Conservation (phyloP, 1,284 basidiomycete genomes). For the Ceratobasidium sp. region DNA sequence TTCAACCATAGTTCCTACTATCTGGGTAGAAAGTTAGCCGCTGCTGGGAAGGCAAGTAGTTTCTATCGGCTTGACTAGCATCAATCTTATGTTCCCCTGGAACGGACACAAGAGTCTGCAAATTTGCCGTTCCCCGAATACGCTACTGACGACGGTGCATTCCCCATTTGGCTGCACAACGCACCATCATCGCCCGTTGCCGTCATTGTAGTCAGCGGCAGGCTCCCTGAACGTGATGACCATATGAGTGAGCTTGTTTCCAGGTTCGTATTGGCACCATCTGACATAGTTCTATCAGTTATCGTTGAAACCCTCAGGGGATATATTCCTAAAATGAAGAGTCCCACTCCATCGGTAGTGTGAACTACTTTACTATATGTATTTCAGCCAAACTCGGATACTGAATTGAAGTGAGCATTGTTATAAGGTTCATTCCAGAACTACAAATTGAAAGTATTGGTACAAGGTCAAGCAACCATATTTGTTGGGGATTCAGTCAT, state of each 20-base stretch:
- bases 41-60: slow-evolving; percentile 41
- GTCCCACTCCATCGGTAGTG: too few species aligned
- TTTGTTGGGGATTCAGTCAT: not conserved
- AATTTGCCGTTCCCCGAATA: slow-evolving; percentile 46
- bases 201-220: slow-evolving; percentile 57
- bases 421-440: slow-evolving; percentile 34
- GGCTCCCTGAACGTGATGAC: slow-evolving; percentile 55
- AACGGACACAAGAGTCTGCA: slow-evolving; percentile 35
- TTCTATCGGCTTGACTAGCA: not conserved
- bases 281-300: slow-evolving; percentile 41
- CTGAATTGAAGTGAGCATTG: slow-evolving; percentile 32
- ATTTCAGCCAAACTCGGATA: not conserved
- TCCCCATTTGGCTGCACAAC: slow-evolving; percentile 55
- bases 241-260: slow-evolving; percentile 52
- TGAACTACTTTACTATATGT: not conserved
- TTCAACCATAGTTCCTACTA: slow-evolving; percentile 53
- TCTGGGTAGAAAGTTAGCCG: slow-evolving; percentile 52
- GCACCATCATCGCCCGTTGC: slow-evolving; percentile 53
- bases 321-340: too few species aligned
- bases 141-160: slow-evolving; percentile 54
- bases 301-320: slow-evolving; percentile 44
- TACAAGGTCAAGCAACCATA: slow-evolving; percentile 22
- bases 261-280: too few species aligned
- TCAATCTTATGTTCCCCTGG: not conserved
- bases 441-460: slow-evolving; percentile 18